Evolutionary conservation across 2,329 filamentous ascomycete species (phyloP), one percentile per base, ranked within the genome.

Genomic region (Tolypocladium pustulatum): DNA sequence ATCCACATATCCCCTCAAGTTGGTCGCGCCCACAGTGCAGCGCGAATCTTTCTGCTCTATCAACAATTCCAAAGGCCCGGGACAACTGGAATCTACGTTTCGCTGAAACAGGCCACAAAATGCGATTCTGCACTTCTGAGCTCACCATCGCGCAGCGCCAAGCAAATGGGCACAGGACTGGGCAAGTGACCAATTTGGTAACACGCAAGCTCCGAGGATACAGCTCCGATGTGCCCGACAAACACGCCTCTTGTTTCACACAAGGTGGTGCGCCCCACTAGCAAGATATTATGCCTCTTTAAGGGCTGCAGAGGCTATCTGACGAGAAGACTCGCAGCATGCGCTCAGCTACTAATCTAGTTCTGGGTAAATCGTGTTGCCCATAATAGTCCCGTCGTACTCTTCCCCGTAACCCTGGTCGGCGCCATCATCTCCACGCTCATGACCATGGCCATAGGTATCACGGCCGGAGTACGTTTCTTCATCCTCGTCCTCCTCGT

Each of bases 401-500:
- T 62, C 64, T 15, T 57, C 60, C 13, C 57, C 60, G 17, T 63
- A 63, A 9, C 67, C 66, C 9, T 64, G 62, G 7, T 65, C 61
- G 10, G 59, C 60, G 6, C 67, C 65, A n/a, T 64, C 67, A 13
- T 70, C 70, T 10, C 68, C 69, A 4, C 61, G 61, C 9, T 65
- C 62, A 12, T 65, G 67, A 3, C 65, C 64, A 0, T 64, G 67
- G 17, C 62, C 63, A 6, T 66, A 66, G 2, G 63, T 66, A 30
- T 69, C 68, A 1, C 34, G 56, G 15, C 8, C 37, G 17, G 49
- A n/a, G 17, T 52, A 52, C 17, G 22, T 20, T 22, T 53, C 36
- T 9, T 54, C 56, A 20, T 40, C 49, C 20, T 64, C 61, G 9
- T 62, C 53, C 5, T 61, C 63, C 5, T 61, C 63, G n/a, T 58